A percentile compares a stretch with the other conserved stretches of the same genome.
These are phyloP conservation scores for Cryphonectria japonica DNA, from an alignment of 2,329 filamentous ascomycete species.

Conservation along the genomic window DNA sequence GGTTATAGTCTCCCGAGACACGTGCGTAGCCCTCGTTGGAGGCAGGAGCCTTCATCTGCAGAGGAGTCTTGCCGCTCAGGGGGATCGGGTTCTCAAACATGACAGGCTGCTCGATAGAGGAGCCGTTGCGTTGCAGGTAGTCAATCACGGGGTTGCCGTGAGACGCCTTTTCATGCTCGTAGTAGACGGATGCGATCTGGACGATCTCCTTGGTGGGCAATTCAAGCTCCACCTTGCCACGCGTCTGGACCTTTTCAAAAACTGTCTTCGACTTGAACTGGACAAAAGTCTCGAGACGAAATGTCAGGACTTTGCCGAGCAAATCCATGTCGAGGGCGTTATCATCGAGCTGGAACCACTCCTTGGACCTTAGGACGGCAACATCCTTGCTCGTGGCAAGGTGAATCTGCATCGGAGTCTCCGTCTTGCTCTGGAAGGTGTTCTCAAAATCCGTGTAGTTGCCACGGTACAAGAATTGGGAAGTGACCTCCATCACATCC, in stretches of 20 bases:
- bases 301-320: slow-evolving; percentile 89
- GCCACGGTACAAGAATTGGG: slow-evolving; percentile 96
- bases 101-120: slow-evolving; percentile 92
- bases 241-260: slow-evolving; percentile 88
- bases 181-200: slow-evolving; percentile 95
- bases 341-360: slow-evolving; percentile 91
- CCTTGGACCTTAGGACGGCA: slow-evolving; percentile 91
- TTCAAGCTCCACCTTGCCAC: slow-evolving; percentile 90
- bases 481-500: slow-evolving; percentile 97
- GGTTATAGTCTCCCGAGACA: slow-evolving; percentile 98
- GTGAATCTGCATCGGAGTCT: slow-evolving; percentile 93
- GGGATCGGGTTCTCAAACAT: slow-evolving; percentile 98
- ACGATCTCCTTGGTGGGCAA: slow-evolving; percentile 96
- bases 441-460: slow-evolving; percentile 93
- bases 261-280: slow-evolving; percentile 94
- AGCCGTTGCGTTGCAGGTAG: slow-evolving; percentile 89
- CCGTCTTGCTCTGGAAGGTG: slow-evolving; percentile 96
- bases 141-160: slow-evolving; percentile 97
- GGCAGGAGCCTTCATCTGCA: slow-evolving; percentile 86
- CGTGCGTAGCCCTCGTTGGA: slow-evolving; percentile 98
- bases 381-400: slow-evolving; percentile 88
- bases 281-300: slow-evolving; percentile 90
- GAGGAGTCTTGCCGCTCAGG: slow-evolving; percentile 85
- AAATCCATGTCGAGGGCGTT: slow-evolving; percentile 75
- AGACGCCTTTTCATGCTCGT: slow-evolving; percentile 79